These are phyloP conservation scores for Dryas drummondii DNA, from an alignment of 306 rosid genomes.

Conservation along the genomic window DNA sequence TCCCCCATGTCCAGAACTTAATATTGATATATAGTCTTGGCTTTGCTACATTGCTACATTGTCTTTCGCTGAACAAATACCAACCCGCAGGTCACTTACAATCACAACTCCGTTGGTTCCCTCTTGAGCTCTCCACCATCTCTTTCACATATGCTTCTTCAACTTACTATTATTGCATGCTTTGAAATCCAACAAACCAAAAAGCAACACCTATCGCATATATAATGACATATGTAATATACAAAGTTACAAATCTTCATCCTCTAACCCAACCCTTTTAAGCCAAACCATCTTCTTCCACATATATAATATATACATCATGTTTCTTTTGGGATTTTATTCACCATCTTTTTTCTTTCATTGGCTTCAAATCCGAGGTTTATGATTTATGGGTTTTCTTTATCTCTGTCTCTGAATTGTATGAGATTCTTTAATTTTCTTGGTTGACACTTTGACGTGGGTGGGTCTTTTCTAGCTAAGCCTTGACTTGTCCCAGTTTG, in stretches of 20 bases:
- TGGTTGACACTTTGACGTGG: slow-evolving; percentile 12
- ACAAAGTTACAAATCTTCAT: slow-evolving; percentile 17
- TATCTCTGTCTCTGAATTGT: slow-evolving; percentile 27
- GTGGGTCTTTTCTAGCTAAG: slow-evolving; percentile 20
- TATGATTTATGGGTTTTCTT: slow-evolving; percentile 32
- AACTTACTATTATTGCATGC: slow-evolving; percentile 40
- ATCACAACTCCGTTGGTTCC: slow-evolving; percentile 24
- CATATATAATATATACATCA: slow-evolving; percentile 13
- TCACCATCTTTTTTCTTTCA: slow-evolving; percentile 28
- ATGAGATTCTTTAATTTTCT: slow-evolving; percentile 31
- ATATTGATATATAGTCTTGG: background rate
- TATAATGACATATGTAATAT: background rate
- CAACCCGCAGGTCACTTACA: slow-evolving; percentile 14
- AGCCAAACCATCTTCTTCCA: slow-evolving; percentile 18
- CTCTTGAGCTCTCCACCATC: background rate
- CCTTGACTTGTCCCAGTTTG: slow-evolving; percentile 20
- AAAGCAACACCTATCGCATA: background rate
- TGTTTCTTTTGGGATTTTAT: slow-evolving; percentile 12
- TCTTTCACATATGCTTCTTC: slow-evolving; percentile 24
- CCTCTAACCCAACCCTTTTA: slow-evolving; percentile 20
- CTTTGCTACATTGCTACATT: slow-evolving; percentile 33
- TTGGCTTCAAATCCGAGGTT: slow-evolving; percentile 40
- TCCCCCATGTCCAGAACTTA: slow-evolving; percentile 17
- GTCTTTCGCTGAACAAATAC: slow-evolving; percentile 14
- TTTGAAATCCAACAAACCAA: slow-evolving; percentile 33